These are phyloP conservation scores for Kitagawia praeruptora DNA, from an alignment of 129 eudicot genomes.

Conservation along the genomic window DNA sequence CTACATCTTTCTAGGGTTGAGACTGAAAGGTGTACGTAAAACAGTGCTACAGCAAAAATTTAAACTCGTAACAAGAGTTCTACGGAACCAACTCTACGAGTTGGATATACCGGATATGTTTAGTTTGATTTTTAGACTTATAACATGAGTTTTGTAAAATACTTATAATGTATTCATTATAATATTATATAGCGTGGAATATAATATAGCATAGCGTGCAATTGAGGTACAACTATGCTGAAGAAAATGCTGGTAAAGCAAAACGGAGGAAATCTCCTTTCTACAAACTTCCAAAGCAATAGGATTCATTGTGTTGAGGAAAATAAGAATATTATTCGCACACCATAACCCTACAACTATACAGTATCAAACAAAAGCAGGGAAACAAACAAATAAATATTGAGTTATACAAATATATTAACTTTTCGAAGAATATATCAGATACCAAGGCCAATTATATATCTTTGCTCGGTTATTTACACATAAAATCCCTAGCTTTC, in stretches of 20 bases:
- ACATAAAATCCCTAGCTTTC: background rate
- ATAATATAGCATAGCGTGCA: background rate
- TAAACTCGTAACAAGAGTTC: too few relatives aligned
- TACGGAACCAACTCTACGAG: too few relatives aligned
- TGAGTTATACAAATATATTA: background rate
- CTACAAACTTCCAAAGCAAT: constrained; percentile 21
- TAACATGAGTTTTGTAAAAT: too few relatives aligned
- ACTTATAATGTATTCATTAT: too few relatives aligned
- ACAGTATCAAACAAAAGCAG: background rate
- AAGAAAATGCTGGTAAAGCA: constrained; percentile 27
- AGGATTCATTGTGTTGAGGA: background rate
- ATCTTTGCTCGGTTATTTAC: background rate
- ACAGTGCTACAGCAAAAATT: too few relatives aligned
- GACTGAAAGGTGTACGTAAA: too few relatives aligned
- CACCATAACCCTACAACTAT: constrained; percentile 7
- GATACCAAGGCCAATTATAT: background rate
- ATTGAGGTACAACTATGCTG: background rate
- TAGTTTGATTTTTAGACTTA: too few relatives aligned
- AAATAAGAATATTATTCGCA: constrained; percentile 8
- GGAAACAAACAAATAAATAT: background rate
- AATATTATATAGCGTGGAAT: background rate
- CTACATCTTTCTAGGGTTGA: background rate
- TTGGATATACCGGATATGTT: too few relatives aligned
- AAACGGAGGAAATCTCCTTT: constrained; percentile 15
- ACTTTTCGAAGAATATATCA: background rate